Evolutionary conservation across 352 stramenopile genomes (phyloP), one percentile per base, ranked within the genome.

Genomic region (Pythium aphanidermatum): DNA sequence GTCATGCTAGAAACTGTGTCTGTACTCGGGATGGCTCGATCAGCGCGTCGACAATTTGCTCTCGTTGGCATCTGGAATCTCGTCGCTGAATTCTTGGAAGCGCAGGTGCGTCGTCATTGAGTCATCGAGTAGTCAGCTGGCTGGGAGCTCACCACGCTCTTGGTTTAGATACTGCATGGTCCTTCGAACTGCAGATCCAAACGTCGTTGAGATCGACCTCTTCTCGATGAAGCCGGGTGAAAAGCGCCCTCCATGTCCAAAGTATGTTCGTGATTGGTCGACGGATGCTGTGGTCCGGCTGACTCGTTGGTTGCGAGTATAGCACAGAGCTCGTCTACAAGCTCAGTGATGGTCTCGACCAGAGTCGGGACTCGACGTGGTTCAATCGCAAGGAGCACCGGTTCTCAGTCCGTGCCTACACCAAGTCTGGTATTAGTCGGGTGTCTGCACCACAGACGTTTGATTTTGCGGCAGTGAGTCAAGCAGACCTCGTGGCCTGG

Each of bases 1-100:
- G n/a, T n/a, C n/a, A 19, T 32, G 11, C 32, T 24, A 92, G 76
- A 86, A 85, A 79, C 58, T 89, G 0, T 89, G 74, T 33, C 50
- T 92, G 8, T 86, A 88, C 65, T 84, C 77, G 11, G 79, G 77
- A 0, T 94, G 82, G 82, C 44, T 94, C 9, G 79, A 91, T 60
- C 71, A 88, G 60, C 74, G 80, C 48, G 58, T 77, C 3, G 82
- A 94, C 51, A 94, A 89, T 37, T 53, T 92, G 37, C 51, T 91
- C 24, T 94, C 82, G 7, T 65, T 86, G 49, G 70, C 76, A 5
- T 87, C 79, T 2, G 77, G 79, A 0, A 54, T 91, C 12, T 71
- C 75, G n/a, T 58, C 69, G 31, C 57, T 94, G 23, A 76, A 89
- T 34, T 89, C 79, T 42, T 94, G 82, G 82, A 92, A 86, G 56